A percentile compares a stretch with the other conserved stretches of the same genome.
These are phyloP conservation scores for Ophiostoma montium DNA, from an alignment of 2,329 filamentous ascomycete species.

Conservation along the genomic window DNA sequence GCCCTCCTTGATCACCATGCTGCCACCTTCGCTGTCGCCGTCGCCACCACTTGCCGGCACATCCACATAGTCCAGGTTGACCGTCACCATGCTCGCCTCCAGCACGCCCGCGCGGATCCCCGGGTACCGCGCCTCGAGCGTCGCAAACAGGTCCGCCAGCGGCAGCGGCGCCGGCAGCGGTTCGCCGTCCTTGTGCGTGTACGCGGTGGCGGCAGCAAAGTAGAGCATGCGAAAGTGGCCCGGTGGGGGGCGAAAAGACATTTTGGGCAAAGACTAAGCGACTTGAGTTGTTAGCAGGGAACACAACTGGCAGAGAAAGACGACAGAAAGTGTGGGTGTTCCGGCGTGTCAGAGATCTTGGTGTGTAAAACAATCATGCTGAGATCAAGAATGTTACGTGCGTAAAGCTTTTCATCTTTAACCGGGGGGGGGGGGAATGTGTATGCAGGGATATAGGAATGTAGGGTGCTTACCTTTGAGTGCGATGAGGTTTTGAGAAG, in stretches of 20 bases:
- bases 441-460: conserved; percentile 13
- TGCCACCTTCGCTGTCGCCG: conserved; percentile 20
- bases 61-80: conserved; percentile 74
- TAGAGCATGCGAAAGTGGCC: conserved; percentile 71
- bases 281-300: not conserved
- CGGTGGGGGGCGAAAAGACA: conserved; percentile 31
- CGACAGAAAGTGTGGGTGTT: not conserved
- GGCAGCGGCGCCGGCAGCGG: conserved; percentile 50
- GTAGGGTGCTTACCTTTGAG: not conserved
- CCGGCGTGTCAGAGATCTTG: conserved; percentile 52
- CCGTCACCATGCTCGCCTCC: conserved; percentile 58
- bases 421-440: not conserved
- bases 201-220: conserved; percentile 62
- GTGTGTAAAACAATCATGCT: conserved; percentile 44
- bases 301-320: not conserved
- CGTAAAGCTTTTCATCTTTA: conserved; percentile 8
- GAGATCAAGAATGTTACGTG: conserved; percentile 29
- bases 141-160: conserved; percentile 47
- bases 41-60: conserved; percentile 33
- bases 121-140: conserved; percentile 53
- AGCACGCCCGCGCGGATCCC: conserved; percentile 58
- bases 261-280: conserved; percentile 14
- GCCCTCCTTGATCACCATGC: conserved; percentile 50
- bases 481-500: not conserved
- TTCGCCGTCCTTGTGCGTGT: conserved; percentile 55